Base-by-base conservation (phyloP, 768 basidiomycete species). In the Amanita inopinata region DNA sequence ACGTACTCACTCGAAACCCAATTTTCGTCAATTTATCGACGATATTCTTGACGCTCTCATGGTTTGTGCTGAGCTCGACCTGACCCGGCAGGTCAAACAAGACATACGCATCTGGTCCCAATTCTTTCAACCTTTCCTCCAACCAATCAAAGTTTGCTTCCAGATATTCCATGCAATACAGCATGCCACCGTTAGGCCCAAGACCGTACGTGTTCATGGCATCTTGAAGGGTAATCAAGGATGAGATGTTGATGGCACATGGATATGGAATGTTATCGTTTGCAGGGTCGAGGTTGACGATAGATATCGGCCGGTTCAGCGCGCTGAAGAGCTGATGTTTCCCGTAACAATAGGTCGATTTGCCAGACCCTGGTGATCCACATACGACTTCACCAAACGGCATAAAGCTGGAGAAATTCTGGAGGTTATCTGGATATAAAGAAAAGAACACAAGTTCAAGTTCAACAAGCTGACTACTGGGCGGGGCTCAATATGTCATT, bases 81-180 rank as follows among this genome's bases (percentile, higher is more conserved):
- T 99, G 96, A 1, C 96, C 96, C 0, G 96, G 92, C 3, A 96
- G 74, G 59, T 99, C 96, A 59, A 99, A 96, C 25, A 99, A 67
- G 28, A 97, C 74, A 61, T 94, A 97, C 17, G 79, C 78, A 49
- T 88, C 85, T 19, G 68, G 64, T 12, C 78, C 83, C 15, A 84
- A 65, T 53, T 74, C 78, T 40, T 64, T 67, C 52, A 92, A 58
- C 27, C 74, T 65, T 41, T 72, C 75, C 60, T 87, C 77, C 7
- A 94, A 69, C 81, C 85, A 85, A 59, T 98, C 96, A 49, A 80
- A 78, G 60, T 98, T 98, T n/a, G 71, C 78, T 53, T 98, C 93
- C 7, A 99, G 74, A 54, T 97, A 96, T 56, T 97, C 93, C 75
- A 96, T 85, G 56, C 91, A 94, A 54, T 91, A 98, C 19, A 98